Evolutionary conservation across 345 rosid genomes (phyloP).

Genomic region (Acer yangbiense): DNA sequence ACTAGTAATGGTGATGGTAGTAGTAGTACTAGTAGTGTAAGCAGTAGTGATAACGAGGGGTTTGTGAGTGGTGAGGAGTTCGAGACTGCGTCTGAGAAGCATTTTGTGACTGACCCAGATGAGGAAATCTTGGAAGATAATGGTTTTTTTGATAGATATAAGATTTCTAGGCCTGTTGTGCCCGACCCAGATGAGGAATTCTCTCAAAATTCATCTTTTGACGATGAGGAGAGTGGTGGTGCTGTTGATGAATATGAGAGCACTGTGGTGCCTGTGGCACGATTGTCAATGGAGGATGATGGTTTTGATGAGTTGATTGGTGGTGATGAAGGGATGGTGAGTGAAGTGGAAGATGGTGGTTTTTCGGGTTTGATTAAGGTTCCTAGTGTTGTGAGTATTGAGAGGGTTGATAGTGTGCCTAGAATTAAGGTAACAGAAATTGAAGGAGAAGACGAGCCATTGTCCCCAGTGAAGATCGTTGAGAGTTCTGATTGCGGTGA

Average conservation of each 20-base stretch:
- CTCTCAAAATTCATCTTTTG: slow-evolving; percentile 22
- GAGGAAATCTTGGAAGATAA: slow-evolving; percentile 36
- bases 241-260: slow-evolving; percentile 26
- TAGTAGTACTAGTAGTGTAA: slow-evolving; percentile 18
- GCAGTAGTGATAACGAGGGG: slow-evolving; percentile 36
- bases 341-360: slow-evolving; percentile 34
- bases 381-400: slow-evolving; percentile 23
- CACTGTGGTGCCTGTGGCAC: slow-evolving; percentile 48
- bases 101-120: slow-evolving; percentile 30
- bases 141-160: slow-evolving; percentile 27
- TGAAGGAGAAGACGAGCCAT: slow-evolving; percentile 21
- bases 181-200: slow-evolving; percentile 40
- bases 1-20: slow-evolving; percentile 7
- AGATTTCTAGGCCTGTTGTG: slow-evolving; percentile 26
- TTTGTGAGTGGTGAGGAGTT: slow-evolving; percentile 46
- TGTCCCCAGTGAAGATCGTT: neutral
- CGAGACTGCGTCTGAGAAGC: slow-evolving; percentile 49
- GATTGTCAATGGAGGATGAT: slow-evolving; percentile 69
- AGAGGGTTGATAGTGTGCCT: slow-evolving; percentile 27
- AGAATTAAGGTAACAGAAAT: slow-evolving; percentile 22
- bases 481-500: neutral
- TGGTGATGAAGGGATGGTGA: slow-evolving; percentile 37
- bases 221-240: slow-evolving; percentile 33
- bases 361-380: slow-evolving; percentile 33
- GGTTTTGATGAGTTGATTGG: slow-evolving; percentile 36